A percentile compares a stretch with the other conserved stretches of the same genome.
phyloP scores from a whole-genome alignment of 2,329 filamentous ascomycete species.

The Botryotinia narcissicola region DNA sequence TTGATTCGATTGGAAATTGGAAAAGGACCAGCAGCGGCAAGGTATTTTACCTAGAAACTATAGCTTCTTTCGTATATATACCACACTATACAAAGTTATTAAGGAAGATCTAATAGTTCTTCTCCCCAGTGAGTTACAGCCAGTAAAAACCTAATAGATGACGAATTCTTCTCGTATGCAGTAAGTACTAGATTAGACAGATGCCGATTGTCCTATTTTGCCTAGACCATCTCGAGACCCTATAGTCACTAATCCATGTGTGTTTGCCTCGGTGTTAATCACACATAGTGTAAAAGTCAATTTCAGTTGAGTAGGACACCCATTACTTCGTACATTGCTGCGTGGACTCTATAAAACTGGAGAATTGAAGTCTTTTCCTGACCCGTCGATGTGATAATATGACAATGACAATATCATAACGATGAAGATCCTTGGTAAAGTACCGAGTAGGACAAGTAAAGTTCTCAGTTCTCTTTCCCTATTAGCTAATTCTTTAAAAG shows the following conservation, averaged over 20 bases:
- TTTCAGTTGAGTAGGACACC: neutral
- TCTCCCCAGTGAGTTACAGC: neutral
- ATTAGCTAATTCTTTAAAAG: neutral
- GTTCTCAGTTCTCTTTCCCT: neutral
- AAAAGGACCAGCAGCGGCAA: neutral
- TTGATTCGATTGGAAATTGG: constrained; percentile 4
- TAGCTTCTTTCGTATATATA: neutral
- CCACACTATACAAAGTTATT: neutral
- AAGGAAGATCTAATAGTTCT: neutral
- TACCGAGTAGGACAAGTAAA: constrained; percentile 2
- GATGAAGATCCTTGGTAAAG: constrained; percentile 17
- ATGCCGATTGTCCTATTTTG: constrained; percentile 1
- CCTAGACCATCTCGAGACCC: neutral
- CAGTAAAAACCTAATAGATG: neutral
- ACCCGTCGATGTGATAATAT: neutral
- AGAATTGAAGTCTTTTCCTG: neutral
- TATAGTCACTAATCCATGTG: too few species aligned
- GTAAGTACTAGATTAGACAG: neutral
- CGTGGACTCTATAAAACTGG: neutral
- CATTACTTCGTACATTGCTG: neutral
- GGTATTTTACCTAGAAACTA: neutral
- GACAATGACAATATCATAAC: neutral
- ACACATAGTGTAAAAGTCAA: constrained; percentile 5
- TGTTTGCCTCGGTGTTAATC: neutral
- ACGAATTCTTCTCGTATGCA: constrained; percentile 10